Conservation (phyloP, 352 stramenopile species). For the Phytophthora kernoviae region DNA sequence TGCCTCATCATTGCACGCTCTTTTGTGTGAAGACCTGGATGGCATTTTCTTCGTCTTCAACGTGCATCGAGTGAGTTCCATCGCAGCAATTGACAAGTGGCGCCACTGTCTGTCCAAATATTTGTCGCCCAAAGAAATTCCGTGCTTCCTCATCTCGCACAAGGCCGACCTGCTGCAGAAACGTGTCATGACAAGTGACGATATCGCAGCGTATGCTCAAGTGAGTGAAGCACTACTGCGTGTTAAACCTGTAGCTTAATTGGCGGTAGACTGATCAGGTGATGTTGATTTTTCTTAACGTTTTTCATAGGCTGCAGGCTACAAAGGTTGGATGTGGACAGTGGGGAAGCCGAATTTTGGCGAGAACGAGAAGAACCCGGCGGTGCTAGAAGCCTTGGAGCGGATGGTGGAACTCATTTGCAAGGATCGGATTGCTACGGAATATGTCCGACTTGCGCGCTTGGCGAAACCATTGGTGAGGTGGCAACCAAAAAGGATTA, state of each 20-base stretch:
- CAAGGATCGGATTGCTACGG: slow-evolving; percentile 38
- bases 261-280: too few relatives aligned
- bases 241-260: slow-evolving; percentile 2
- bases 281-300: too few relatives aligned
- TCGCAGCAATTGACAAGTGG: slow-evolving; percentile 87
- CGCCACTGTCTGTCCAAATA: slow-evolving; percentile 72
- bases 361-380: slow-evolving; percentile 82
- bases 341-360: slow-evolving; percentile 76
- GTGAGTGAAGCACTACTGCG: slow-evolving; percentile 9
- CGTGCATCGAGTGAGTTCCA: slow-evolving; percentile 86
- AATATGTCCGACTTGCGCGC: slow-evolving; percentile 34
- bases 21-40: slow-evolving; percentile 80
- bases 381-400: slow-evolving; percentile 74
- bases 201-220: slow-evolving; percentile 80
- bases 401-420: slow-evolving; percentile 74
- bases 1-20: slow-evolving; percentile 65
- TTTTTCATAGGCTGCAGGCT: slow-evolving; percentile 55
- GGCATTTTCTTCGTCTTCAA: slow-evolving; percentile 91
- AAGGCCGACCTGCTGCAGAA: slow-evolving; percentile 87
- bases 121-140: slow-evolving; percentile 73
- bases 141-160: slow-evolving; percentile 82
- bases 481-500: not conserved
- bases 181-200: slow-evolving; percentile 85
- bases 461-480: slow-evolving; percentile 35
- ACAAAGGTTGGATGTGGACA: slow-evolving; percentile 87